Percentiles rank a stretch among this genome's conserved stretches.
Conservation (phyloP, 495 filamentous ascomycete genomes). For the Talaromyces thailandensis region DNA sequence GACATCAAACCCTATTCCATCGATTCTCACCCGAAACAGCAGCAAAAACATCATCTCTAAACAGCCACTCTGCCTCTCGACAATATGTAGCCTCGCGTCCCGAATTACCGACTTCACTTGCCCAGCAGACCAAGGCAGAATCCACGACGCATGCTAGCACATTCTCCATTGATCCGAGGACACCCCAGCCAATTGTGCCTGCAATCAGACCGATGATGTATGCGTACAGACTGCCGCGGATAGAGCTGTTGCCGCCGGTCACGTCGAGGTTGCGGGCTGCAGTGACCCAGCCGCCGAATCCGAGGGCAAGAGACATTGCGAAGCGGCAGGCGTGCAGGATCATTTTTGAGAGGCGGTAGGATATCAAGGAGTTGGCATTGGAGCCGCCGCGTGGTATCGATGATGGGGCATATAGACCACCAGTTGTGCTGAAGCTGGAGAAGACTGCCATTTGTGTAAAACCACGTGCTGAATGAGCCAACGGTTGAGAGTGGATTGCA, state of each 20-base stretch:
- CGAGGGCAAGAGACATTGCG: constrained; percentile 80
- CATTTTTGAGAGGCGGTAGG: constrained; percentile 85
- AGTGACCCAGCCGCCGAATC: constrained; percentile 96
- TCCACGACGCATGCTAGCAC: constrained; percentile 88
- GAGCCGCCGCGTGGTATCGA: constrained; percentile 28
- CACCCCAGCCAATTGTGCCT: constrained; percentile 88
- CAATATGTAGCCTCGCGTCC: constrained; percentile 70
- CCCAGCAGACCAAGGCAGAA: constrained; percentile 87
- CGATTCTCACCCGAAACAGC: neutral
- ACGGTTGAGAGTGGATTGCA: constrained; percentile 82
- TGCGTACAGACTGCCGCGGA: constrained; percentile 83
- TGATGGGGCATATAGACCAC: constrained; percentile 42
- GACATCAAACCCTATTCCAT: neutral
- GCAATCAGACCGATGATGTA: constrained; percentile 91
- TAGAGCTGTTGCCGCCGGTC: constrained; percentile 41
- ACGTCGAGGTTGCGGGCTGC: constrained; percentile 65
- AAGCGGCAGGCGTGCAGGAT: constrained; percentile 82
- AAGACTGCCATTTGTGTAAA: constrained; percentile 67
- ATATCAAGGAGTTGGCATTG: constrained; percentile 36
- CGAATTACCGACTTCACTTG: constrained; percentile 67
- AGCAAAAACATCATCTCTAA: constrained; percentile 43
- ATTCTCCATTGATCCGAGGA: constrained; percentile 91
- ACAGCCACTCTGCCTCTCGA: constrained; percentile 75
- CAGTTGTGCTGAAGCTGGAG: constrained; percentile 49
- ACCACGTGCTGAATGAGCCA: constrained; percentile 64